Conservation (phyloP, 768 basidiomycete genomes). For the Termitomyces sp. region DNA sequence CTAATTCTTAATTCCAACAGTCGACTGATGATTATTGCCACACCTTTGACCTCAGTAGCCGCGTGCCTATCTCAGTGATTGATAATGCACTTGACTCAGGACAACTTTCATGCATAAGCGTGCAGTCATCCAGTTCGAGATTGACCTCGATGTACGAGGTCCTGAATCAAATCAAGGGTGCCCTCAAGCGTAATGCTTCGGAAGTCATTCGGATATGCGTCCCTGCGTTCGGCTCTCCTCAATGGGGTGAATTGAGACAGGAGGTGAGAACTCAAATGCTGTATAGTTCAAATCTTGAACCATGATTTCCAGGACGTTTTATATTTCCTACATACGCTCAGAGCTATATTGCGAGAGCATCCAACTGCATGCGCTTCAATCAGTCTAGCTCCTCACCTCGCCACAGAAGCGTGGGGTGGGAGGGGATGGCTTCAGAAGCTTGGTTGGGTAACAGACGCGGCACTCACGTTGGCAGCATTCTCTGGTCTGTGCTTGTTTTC, state of each 20-base stretch:
- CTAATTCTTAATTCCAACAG: slow-evolving; percentile 23
- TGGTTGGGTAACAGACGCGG: slow-evolving; percentile 74
- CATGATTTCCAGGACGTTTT: slow-evolving; percentile 50
- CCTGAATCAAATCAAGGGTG: slow-evolving; percentile 22
- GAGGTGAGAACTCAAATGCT: slow-evolving; percentile 31
- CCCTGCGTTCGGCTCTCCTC: slow-evolving; percentile 52
- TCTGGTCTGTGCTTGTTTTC: slow-evolving; percentile 43
- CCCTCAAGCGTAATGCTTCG: slow-evolving; percentile 21
- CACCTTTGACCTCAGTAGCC: slow-evolving; percentile 67
- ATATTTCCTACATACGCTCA: slow-evolving; percentile 67
- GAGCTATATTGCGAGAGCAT: slow-evolving; percentile 51
- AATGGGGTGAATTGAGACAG: slow-evolving; percentile 61
- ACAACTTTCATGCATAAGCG: slow-evolving; percentile 27
- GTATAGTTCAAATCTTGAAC: not conserved
- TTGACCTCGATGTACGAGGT: slow-evolving; percentile 16
- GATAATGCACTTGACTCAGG: slow-evolving; percentile 35
- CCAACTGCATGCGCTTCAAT: slow-evolving; percentile 63
- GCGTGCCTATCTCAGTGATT: slow-evolving; percentile 48
- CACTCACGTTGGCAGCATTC: slow-evolving; percentile 72
- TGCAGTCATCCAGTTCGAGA: slow-evolving; percentile 1
- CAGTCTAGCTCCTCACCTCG: slow-evolving; percentile 60
- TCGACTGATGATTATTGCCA: slow-evolving; percentile 59
- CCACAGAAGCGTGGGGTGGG: slow-evolving; percentile 53
- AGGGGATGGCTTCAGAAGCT: slow-evolving; percentile 73
- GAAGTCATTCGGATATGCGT: slow-evolving; percentile 55